Base-by-base conservation (phyloP, 768 basidiomycete species). In the Leccinellum rugosiceps region DNA sequence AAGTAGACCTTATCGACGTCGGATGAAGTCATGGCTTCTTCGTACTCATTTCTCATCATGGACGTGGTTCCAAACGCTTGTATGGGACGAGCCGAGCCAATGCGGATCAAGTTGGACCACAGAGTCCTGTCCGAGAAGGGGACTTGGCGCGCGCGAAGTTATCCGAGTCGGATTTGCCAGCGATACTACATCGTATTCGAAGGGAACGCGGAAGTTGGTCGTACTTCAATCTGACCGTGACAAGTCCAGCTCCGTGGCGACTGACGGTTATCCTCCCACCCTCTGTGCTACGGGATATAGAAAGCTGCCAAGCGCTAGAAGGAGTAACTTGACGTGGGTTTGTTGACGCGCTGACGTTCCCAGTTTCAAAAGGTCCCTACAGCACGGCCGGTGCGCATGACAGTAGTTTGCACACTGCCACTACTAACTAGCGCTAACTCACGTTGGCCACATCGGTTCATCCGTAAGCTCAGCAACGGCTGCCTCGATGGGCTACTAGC, bases 21-120 rank as follows among this genome's bases (percentile, higher is more conserved):
- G 31, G 47, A 55, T 64, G 38, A 51, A 53, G 48, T 44, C 56
- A 47, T 32, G 28, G 31, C 46, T 50, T 58, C 60, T 63, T 65
- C 56, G 52, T 55, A 34, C 48, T n/a, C 28, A 25, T 45, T 19
- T 17, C 4, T 47, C 38, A n/a, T 51, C 52, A 54, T 6, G 14
- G 46, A 50, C 48, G 46, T 34, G 28, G 4, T 25, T 31, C 25
- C 5, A 28, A 32, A 21, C 34, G 9, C 23, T 25, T 13, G 7
- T 26, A 21, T 9, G 31, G 17, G 31, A 50, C 25, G 15, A 57
- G 41, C 53, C n/a, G 38, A 41, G 38, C n/a, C 10, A 11, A 43
- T 43, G 41, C 51, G 32, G 38, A 21, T 25, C 23, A 31, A 43
- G 44, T 50, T 25, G 62, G 51, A 41, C 17, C 32, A 6, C n/a